A percentile compares a stretch with the other conserved stretches of the same genome.
Evolutionary conservation across 2,329 filamentous ascomycete genomes (phyloP).

Genomic region (Pseudocercospora fuligena): DNA sequence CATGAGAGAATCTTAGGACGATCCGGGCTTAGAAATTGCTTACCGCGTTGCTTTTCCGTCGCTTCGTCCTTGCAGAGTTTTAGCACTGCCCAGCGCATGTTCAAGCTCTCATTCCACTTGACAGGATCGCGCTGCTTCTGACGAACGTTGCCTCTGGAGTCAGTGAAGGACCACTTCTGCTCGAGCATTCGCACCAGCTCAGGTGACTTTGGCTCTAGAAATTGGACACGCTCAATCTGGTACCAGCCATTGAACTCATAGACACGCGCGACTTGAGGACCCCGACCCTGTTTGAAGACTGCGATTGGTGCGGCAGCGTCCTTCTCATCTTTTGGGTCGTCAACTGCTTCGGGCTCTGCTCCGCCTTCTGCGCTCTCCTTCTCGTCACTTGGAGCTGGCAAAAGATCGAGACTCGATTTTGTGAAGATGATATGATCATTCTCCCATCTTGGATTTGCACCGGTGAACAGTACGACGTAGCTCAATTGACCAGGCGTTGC

Average conservation of each 20-base stretch:
- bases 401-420: constrained; percentile 37
- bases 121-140: constrained; percentile 24
- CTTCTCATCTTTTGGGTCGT: not conserved
- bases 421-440: constrained; percentile 37
- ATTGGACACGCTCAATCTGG: constrained; percentile 30
- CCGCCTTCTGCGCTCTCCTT: not conserved
- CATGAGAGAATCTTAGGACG: too few relatives aligned
- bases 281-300: constrained; percentile 33
- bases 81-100: constrained; percentile 30
- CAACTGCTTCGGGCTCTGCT: not conserved
- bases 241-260: constrained; percentile 37
- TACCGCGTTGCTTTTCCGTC: constrained; percentile 4
- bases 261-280: constrained; percentile 2
- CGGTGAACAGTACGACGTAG: constrained; percentile 35
- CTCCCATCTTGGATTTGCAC: constrained; percentile 38
- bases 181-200: constrained; percentile 37
- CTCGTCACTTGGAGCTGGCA: constrained; percentile 22
- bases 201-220: constrained; percentile 32
- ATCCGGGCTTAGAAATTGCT: not conserved
- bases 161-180: constrained; percentile 36
- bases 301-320: constrained; percentile 24
- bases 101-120: constrained; percentile 35
- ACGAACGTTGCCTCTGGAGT: constrained; percentile 25
- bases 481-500: constrained; percentile 25
- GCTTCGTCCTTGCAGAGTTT: constrained; percentile 2